Base-by-base conservation (phyloP, 2,329 filamentous ascomycete species). In the Penicillium sp. region DNA sequence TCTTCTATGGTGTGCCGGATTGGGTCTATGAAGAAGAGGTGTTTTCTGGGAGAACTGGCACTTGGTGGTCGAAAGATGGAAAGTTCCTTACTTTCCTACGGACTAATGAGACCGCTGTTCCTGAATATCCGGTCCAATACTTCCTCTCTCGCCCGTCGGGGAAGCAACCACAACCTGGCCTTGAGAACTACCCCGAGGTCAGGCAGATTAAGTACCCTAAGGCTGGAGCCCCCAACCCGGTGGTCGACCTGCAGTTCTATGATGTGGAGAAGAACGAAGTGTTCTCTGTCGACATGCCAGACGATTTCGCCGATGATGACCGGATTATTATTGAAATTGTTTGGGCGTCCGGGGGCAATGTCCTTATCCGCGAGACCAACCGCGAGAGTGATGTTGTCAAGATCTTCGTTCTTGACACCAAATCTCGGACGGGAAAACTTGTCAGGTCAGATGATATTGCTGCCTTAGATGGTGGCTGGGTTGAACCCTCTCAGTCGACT, bases 191-290 rank as follows among this genome's bases (percentile, higher is more conserved):
- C 69, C 94, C 94, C 0, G 92, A 97, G 68, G 87, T 93, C 31
- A 85, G 88, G 59, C 79, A 92, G 64, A 95, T 99, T 83, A 99
- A 99, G 74, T 99, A 99, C 67, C 95, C 94, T 44, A 97, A 97
- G 74, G 89, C 94, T 18, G 95, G 94, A 3, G 88, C 92, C 2
- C 92, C 93, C 43, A 99, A 99, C 71, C 94, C 94, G 0, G 85
- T 90, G 13, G 93, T 99, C 3, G 87, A 91, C 56, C 77, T 99
- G 28, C 83, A 90, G 51, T 96, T 97, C 74, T 97, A 93, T 73
- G 92, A 97, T 62, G 80, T 97, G 18, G 81, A 80, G 9, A 89
- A 88, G 66, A 83, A 83, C 1, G 87, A 96, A 54, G 83, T 89
- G 8, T 97, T 97, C 69, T 84, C 86, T 16, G 89, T 97, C 24